Conservation (phyloP, 352 stramenopile species). For the Halophytophthora batemanensis region DNA sequence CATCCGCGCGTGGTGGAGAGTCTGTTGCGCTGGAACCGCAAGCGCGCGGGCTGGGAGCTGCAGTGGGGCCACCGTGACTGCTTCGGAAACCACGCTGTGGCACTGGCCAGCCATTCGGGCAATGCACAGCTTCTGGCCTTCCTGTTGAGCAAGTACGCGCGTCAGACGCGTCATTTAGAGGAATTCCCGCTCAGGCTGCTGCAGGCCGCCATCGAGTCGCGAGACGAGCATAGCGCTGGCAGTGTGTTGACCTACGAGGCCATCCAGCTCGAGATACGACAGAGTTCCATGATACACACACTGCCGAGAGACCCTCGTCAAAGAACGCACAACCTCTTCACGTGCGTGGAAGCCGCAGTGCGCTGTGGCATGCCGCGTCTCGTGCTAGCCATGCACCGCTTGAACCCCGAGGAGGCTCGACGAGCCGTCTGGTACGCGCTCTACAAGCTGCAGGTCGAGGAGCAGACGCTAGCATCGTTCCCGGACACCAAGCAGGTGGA, state of each 20-base stretch:
- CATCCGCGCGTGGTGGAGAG: not conserved
- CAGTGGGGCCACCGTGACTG: conserved; percentile 8
- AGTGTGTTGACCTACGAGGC: conserved; percentile 1
- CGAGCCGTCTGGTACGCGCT: conserved; percentile 9
- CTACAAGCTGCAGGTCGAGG: not conserved
- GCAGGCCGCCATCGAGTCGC: conserved; percentile 7
- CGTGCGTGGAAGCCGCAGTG: conserved; percentile 4
- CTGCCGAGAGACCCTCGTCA: not conserved
- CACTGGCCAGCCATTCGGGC: conserved; percentile 1
- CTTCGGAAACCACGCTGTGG: conserved; percentile 2
- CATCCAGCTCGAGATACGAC: conserved; percentile 2
- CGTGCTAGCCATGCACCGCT: conserved; percentile 2
- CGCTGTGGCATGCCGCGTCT: conserved; percentile 1
- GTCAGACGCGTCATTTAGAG: conserved; percentile 1
- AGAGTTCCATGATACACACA: too few relatives aligned
- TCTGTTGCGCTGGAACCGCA: conserved; percentile 3
- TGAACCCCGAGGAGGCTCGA: not conserved
- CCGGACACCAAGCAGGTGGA: too few relatives aligned
- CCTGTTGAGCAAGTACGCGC: conserved; percentile 2
- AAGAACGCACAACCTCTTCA: conserved; percentile 1
- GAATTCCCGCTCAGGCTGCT: conserved; percentile 8
- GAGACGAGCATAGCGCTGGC: not conserved
- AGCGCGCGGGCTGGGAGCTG: conserved; percentile 3
- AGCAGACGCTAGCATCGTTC: too few relatives aligned
- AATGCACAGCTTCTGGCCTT: conserved; percentile 1